Base-by-base conservation (phyloP, 768 basidiomycete genomes). In the Termitomyces sp. region DNA sequence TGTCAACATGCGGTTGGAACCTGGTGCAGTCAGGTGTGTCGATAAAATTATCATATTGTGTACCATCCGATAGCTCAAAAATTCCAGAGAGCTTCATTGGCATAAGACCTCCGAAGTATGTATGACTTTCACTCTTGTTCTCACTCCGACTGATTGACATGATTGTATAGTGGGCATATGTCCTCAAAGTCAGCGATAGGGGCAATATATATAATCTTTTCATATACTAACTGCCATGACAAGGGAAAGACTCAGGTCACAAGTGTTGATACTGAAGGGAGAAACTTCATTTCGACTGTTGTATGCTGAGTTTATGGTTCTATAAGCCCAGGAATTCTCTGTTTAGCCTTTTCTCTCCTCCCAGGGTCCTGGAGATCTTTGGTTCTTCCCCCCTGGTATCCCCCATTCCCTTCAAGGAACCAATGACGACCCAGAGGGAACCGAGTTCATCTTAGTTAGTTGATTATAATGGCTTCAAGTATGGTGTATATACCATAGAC, bases 381-480 rank as follows among this genome's bases (percentile, higher is more conserved):
- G 82, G 81, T 83, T 74, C 66, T 81, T 82, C 70, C 81, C 80
- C 13, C 72, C 82, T 7, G 81, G 80, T 5, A 72, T 76, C 48
- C 82, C 82, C 1, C 82, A 84, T 62, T 78, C 77, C 13, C 68
- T 84, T 11, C 81, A 83, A 65, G 82, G 75, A 7, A 80, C 77
- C 1, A 63, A 63, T 35, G 76, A 77, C 52, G 66, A 73, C 47
- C 68, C 73, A 7, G 71, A 71, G 9, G 82, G 82, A 3, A 69
- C 76, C 3, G 82, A 83, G 58, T 83, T 83, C 61, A 59, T 83
- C 33, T 64, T 83, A 61, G 80, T 77, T 10, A 39, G 70, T 60
- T 20, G 9, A 31, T 5, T 29, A n/a, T 16, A n/a, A n/a, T 52
- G 41, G 4, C 5, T 48, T 12, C 1, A 5, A n/a, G 39, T 3